phyloP scores from a whole-genome alignment of 2,329 filamentous ascomycete genomes.

The Trichoderma atrobrunneum region DNA sequence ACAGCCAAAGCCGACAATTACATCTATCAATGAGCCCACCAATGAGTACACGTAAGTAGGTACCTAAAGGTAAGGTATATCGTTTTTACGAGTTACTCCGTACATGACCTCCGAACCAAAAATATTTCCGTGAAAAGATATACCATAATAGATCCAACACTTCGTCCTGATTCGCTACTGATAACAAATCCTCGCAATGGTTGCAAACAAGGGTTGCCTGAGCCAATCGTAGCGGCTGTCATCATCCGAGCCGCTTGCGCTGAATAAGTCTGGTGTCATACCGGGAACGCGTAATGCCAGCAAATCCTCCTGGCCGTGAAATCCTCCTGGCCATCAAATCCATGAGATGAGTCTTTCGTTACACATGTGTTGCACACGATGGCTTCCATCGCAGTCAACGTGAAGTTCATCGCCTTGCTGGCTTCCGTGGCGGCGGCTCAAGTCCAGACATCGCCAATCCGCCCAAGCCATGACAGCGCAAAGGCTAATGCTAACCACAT shows the following conservation, averaged over 20 bases:
- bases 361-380: background rate
- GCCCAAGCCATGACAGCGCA: constrained; percentile 39
- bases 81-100: background rate
- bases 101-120: background rate
- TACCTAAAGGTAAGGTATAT: too few relatives aligned
- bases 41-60: background rate
- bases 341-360: background rate
- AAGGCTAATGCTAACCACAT: constrained; percentile 58
- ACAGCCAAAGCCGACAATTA: background rate
- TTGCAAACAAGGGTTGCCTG: background rate
- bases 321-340: background rate
- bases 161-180: background rate
- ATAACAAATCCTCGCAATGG: background rate
- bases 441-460: constrained; percentile 25
- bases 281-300: background rate
- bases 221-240: background rate
- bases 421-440: background rate
- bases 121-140: background rate
- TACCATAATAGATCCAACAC: background rate
- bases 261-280: background rate
- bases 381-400: background rate
- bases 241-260: background rate
- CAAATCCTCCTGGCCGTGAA: background rate
- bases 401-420: background rate
- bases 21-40: background rate